Percentiles rank a stretch among this genome's conserved stretches.
Evolutionary conservation across 1,284 basidiomycete species (phyloP).

Genomic region (Moesziomyces antarcticus): DNA sequence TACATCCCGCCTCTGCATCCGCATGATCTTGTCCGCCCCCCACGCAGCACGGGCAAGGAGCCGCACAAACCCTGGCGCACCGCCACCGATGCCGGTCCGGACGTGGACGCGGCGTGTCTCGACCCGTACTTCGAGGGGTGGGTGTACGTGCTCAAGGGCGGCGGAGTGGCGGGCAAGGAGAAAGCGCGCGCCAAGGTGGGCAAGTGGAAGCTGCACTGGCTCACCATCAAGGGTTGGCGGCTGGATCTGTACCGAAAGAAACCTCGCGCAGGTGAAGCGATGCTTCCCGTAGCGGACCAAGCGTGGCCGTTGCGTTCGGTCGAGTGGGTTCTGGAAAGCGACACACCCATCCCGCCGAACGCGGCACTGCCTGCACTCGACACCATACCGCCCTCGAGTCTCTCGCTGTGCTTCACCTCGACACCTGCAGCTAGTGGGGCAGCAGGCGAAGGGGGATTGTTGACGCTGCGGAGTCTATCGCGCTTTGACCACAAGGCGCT

Average conservation of each 20-base stretch:
- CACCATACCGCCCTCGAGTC: slow-evolving; percentile 14
- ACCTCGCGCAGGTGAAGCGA: slow-evolving; percentile 27
- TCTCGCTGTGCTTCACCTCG: slow-evolving; percentile 27
- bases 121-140: slow-evolving; percentile 58
- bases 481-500: slow-evolving; percentile 48
- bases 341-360: slow-evolving; percentile 9
- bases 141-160: slow-evolving; percentile 53
- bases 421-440: not conserved
- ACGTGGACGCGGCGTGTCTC: slow-evolving; percentile 16
- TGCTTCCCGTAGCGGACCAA: slow-evolving; percentile 21
- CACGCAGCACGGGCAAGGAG: slow-evolving; percentile 1
- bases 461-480: slow-evolving; percentile 47
- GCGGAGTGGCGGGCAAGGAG: slow-evolving; percentile 16
- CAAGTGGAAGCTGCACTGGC: slow-evolving; percentile 59
- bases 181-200: slow-evolving; percentile 18
- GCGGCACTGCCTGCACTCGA: slow-evolving; percentile 39
- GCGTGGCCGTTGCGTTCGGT: slow-evolving; percentile 29
- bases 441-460: not conserved
- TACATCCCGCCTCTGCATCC: slow-evolving; percentile 31
- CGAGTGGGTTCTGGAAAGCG: slow-evolving; percentile 36
- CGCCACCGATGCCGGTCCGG: slow-evolving; percentile 12
- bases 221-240: slow-evolving; percentile 48
- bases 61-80: slow-evolving; percentile 5
- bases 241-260: slow-evolving; percentile 48
- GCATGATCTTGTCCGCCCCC: slow-evolving; percentile 9